Evolutionary conservation across 1,139 yeast genomes (phyloP), one percentile per base, ranked within the genome.

Genomic region (Yamadazyma buinensis): DNA sequence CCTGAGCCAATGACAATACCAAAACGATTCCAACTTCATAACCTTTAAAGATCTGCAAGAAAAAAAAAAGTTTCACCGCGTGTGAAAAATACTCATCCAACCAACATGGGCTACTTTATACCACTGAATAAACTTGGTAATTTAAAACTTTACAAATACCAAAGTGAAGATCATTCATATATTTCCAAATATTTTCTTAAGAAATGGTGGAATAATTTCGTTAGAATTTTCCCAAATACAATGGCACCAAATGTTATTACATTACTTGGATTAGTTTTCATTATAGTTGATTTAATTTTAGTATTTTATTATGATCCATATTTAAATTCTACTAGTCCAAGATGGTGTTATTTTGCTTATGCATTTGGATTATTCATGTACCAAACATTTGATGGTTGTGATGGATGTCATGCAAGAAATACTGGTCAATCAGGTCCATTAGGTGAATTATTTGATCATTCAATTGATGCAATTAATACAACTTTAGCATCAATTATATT

Each of bases 321-420:
- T 38, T 70, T 84, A 40, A 64, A 76, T 34, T 54, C 59, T 13
- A 67, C 67, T 2, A 69, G 77, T 18, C 96, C 97, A n/a, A 57
- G 75, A 30, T 87, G 95, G 95, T 75, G 84, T 25, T 87, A 85
- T 55, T 75, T 76, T 48, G 70, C 84, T 34, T 86, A 85, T 55
- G 96, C 95, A 0, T 55, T 84, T 47, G 95, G 95, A 2, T 64
- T 90, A 44, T 88, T 90, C 55, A 65, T 88, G 72, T 90, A 90
- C 57, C 97, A 90, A 55, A 90, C 97, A 0, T 88, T 90, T 57
- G 97, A 90, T 61, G 96, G 97, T 2, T 85, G 95, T 59, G 97
- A 90, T 58, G 97, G 97, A 9, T 76, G 84, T 46, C 97, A 90
- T 57, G 97, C 97, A 12, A 70, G 94, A 46, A 75, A 92, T 51